Base-by-base conservation (phyloP, 2,329 filamentous ascomycete genomes). In the Reticulascus tulasneorum region DNA sequence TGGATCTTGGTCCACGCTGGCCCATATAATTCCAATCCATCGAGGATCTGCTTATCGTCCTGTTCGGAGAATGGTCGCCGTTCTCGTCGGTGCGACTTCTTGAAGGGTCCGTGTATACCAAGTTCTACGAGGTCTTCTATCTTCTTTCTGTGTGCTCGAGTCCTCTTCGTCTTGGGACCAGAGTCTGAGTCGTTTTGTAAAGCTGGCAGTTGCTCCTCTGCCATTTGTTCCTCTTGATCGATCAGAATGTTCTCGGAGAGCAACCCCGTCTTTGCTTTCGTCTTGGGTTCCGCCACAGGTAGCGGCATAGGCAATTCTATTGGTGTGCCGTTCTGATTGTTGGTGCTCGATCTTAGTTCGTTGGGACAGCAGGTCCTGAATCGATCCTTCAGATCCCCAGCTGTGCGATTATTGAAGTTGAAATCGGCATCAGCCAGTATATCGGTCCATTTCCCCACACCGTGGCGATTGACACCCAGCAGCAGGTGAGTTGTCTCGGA, bases 1-100 rank as follows among this genome's bases (percentile, higher is more conserved):
- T 80, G 77, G 15, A 83, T 83, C 53, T 73, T 77, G 33, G 77
- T 80, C 79, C 79, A 83, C 8, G 76, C 71, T 8, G 78, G 75
- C 1, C 79, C 79, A 50, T 82, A 80, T 5, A 67, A 51, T 24
- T 76, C 62, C 23, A 81, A 71, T 0, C 79, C 79, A 40, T 75
- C 64, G 2, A 82, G 60, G 28, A 83, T 83, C 45, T 79, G 73
- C 20, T 62, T 62, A 48, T 84, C 79, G 40, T 84, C 79, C 44
- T 78, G 68, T 19, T 77, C 73, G 0, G 77, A 77, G 44, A 82
- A 84, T 1, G 75, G 71, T 4, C 74, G 66, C 30, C 79, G 65
- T 51, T 78, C 75, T 16, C 79, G 71, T 19, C 79, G 70, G 30
- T 70, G 66, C 0, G 78, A 81, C 49, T 75, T 76, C 42, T 75